phyloP scores from a whole-genome alignment of 75 land plant genomes.

The Cupressus sempervirens region DNA sequence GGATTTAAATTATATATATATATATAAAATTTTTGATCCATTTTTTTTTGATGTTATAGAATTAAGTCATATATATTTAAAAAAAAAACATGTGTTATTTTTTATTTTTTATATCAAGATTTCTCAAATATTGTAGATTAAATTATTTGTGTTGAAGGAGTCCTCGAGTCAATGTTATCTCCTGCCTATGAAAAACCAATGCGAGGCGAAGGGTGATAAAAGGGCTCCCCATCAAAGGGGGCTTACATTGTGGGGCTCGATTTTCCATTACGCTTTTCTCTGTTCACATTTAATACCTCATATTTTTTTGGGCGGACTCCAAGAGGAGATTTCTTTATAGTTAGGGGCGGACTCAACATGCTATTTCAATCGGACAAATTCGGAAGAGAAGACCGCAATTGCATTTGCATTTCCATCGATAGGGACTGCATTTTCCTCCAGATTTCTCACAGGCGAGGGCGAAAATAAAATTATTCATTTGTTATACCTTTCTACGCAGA shows the following conservation, averaged over 20 bases:
- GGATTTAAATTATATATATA: too few species aligned
- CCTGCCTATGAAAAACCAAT: too few species aligned
- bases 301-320: neutral
- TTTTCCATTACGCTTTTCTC: neutral
- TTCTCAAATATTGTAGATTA: too few species aligned
- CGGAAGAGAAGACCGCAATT: neutral
- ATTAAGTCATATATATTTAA: too few species aligned
- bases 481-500: neutral
- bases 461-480: neutral
- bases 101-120: too few species aligned
- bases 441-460: neutral
- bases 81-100: too few species aligned
- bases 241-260: neutral
- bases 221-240: neutral
- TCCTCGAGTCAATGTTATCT: too few species aligned
- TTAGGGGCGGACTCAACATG: conserved; percentile 4
- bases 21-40: too few species aligned
- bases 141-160: too few species aligned
- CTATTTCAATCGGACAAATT: conserved; percentile 1
- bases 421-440: neutral
- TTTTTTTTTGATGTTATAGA: too few species aligned
- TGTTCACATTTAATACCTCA: neutral
- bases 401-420: neutral
- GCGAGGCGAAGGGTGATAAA: too few species aligned
- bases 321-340: neutral